These are phyloP conservation scores for Mucor indicus DNA, from an alignment of 371 early-diverging fungal species.

Conservation along the genomic window DNA sequence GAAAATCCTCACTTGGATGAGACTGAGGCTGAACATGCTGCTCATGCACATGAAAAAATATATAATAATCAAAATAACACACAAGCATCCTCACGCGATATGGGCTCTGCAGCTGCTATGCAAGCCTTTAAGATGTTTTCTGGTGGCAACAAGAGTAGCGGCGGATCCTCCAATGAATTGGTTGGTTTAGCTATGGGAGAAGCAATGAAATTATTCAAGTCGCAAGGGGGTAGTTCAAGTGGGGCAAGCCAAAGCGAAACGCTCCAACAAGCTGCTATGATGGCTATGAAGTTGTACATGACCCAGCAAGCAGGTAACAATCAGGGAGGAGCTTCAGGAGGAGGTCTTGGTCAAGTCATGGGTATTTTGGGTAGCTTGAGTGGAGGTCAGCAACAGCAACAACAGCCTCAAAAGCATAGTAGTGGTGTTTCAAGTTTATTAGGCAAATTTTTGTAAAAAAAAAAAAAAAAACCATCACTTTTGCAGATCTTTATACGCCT, in stretches of 20 bases:
- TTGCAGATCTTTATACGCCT: too few species aligned
- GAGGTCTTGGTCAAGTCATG: constrained; percentile 18
- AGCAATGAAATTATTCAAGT: constrained; percentile 43
- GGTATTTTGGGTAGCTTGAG: constrained; percentile 16
- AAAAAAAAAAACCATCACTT: too few species aligned
- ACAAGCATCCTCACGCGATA: constrained; percentile 32
- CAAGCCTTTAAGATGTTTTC: constrained; percentile 51
- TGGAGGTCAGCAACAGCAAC: constrained; percentile 14
- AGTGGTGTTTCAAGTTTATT: constrained; percentile 19
- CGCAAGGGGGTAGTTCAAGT: constrained; percentile 17
- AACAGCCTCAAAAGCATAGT: constrained; percentile 2
- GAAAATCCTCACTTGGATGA: constrained; percentile 25
- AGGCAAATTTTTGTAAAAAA: constrained; percentile 23
- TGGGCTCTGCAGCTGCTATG: constrained; percentile 49
- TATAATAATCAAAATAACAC: constrained; percentile 32
- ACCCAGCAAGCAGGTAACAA: constrained; percentile 11
- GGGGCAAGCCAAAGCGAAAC: constrained; percentile 22
- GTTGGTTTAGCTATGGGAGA: constrained; percentile 52
- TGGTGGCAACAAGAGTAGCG: constrained; percentile 24
- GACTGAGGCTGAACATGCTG: constrained; percentile 32
- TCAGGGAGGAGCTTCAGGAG: constrained; percentile 1
- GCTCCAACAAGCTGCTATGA: constrained; percentile 28
- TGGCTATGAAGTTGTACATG: constrained; percentile 28
- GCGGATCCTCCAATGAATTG: constrained; percentile 27
- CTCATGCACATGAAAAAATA: constrained; percentile 31